phyloP scores from a whole-genome alignment of 108 stramenopile species.

The Cyclotella baltica region DNA sequence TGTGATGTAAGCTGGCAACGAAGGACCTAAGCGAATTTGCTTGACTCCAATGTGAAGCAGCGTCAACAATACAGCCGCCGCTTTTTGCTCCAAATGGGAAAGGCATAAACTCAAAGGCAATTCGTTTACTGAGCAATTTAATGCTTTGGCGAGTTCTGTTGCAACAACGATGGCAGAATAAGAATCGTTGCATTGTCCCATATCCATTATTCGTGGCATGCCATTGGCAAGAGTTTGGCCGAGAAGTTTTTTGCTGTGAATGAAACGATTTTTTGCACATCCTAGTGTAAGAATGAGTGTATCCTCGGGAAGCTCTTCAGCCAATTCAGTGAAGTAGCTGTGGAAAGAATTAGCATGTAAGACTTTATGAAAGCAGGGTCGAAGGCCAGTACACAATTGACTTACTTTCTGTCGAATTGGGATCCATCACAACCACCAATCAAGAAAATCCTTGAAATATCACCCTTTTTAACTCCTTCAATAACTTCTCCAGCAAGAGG shows the following conservation, averaged over 20 bases:
- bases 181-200: slow-evolving; percentile 90
- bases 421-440: slow-evolving; percentile 90
- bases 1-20: slow-evolving; percentile 64
- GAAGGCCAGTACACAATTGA: background rate
- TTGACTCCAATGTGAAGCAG: slow-evolving; percentile 80
- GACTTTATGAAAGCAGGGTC: background rate
- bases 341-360: background rate
- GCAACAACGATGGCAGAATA: slow-evolving; percentile 86
- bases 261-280: slow-evolving; percentile 82
- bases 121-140: slow-evolving; percentile 77
- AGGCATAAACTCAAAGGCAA: slow-evolving; percentile 65
- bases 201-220: slow-evolving; percentile 83
- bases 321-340: slow-evolving; percentile 82
- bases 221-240: slow-evolving; percentile 66
- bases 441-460: slow-evolving; percentile 74
- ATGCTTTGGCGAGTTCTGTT: slow-evolving; percentile 80
- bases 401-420: slow-evolving; percentile 75
- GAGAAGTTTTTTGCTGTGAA: slow-evolving; percentile 59
- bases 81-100: slow-evolving; percentile 87
- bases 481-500: slow-evolving; percentile 78
- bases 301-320: slow-evolving; percentile 75
- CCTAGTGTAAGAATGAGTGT: slow-evolving; percentile 80
- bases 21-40: slow-evolving; percentile 85
- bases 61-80: slow-evolving; percentile 84
- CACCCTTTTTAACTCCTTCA: slow-evolving; percentile 69